phyloP scores from a whole-genome alignment of 257 asterid genomes.

The Cordia subcordata region DNA sequence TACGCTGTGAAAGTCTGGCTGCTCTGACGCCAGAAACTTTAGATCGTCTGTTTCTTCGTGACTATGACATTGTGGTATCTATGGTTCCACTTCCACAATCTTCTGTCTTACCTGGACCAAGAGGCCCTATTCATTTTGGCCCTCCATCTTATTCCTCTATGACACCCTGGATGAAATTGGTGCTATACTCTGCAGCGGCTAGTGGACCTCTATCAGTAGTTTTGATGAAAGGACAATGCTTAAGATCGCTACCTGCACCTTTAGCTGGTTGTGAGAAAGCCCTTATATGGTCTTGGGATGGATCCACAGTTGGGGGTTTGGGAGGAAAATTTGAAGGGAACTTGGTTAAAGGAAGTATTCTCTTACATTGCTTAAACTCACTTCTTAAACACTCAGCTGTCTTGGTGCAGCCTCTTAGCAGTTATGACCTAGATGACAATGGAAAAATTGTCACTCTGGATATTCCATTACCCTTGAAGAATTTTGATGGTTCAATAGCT shows the following conservation, averaged over 20 bases:
- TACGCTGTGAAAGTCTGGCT: constrained; percentile 99
- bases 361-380: constrained; percentile 90
- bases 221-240: constrained; percentile 91
- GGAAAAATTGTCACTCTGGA: constrained; percentile 71
- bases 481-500: constrained; percentile 85
- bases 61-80: constrained; percentile 88
- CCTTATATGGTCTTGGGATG: constrained; percentile 98
- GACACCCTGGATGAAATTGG: constrained; percentile 99
- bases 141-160: constrained; percentile 95
- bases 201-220: constrained; percentile 96
- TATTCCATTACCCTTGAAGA: constrained; percentile 88
- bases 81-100: constrained; percentile 98
- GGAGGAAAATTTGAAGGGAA: constrained; percentile 92
- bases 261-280: constrained; percentile 98
- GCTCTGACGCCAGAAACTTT: constrained; percentile 83
- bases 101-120: constrained; percentile 91
- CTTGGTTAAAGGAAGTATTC: constrained; percentile 85
- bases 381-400: constrained; percentile 90
- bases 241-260: constrained; percentile 97
- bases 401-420: constrained; percentile 91
- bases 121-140: constrained; percentile 98
- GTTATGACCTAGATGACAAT: constrained; percentile 69
- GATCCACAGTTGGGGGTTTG: constrained; percentile 81
- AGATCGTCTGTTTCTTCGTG: constrained; percentile 92
- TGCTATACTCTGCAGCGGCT: constrained; percentile 64